Evolutionary conservation across 106 monocot genomes (phyloP), one percentile per base, ranked within the genome.

Genomic region (Platanthera zijinensis): DNA sequence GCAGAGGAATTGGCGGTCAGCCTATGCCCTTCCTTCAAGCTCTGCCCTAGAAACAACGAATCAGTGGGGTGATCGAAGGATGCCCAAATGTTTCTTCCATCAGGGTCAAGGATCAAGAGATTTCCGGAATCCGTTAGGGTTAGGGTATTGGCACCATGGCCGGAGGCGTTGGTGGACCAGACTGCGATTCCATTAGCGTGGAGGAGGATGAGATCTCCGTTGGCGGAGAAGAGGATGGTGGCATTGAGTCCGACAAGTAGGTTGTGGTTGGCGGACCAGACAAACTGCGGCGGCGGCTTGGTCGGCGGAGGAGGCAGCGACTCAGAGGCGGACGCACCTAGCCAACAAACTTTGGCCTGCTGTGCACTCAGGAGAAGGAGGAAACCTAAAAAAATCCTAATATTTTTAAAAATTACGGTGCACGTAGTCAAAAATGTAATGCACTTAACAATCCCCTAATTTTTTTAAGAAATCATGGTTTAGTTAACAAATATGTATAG

Each of bases 11-110:
- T 70, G 1, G 86, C 77, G 0, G 56, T 80, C 18, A 86, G 73
- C 32, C 64, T 48, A 46, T 73, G 72, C 6, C 82, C 77, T 9
- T 53, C 17, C 30, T 6, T 5, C 45, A 86, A 47, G 8, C 5
- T 12, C 68, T 86, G 86, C 0, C 85, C 83, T 8, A 79, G 56
- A 0, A 86, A 5, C 6, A 79, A 32, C 3, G 72, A 52, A 14
- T 79, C 48, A 5, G 59, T 52, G 0, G 79, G 71, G 13, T 79
- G n/a, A 22, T 57, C 17, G 11, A 79, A 72, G 18, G 79, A 79
- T 0, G 14, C 5, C 79, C 79, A 79, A 57, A 70, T 9, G 3
- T 8, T 7, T 4, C 46, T 57, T 0, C 50, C 46, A n/a, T 50
- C 19, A 2, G n/a, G 3, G 6, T 48, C 7, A 1, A 57, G 22